These are phyloP conservation scores for Quercus alba DNA, from an alignment of 306 rosid species.

Conservation along the genomic window DNA sequence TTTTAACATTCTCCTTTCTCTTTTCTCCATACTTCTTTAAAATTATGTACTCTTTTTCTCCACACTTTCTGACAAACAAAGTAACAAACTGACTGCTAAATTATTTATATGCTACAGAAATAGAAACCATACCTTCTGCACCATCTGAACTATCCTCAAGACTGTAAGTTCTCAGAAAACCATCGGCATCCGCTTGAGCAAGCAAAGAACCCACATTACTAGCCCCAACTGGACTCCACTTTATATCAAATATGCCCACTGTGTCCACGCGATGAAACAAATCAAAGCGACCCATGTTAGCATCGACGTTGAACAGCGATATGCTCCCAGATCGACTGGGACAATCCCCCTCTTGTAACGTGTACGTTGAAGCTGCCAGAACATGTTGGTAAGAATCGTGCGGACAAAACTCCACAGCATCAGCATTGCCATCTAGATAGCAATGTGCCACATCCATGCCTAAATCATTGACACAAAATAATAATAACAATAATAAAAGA, in stretches of 20 bases:
- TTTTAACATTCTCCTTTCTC: neutral
- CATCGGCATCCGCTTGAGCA: conserved; percentile 85
- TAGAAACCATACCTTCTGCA: conserved; percentile 44
- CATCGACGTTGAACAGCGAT: conserved; percentile 55
- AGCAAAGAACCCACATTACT: conserved; percentile 43
- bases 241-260: conserved; percentile 74
- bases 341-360: conserved; percentile 64
- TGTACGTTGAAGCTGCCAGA: conserved; percentile 82
- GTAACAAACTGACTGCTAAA: neutral
- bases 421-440: conserved; percentile 79
- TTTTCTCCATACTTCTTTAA: neutral
- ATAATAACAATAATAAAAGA: too few species aligned
- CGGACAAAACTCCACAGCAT: conserved; percentile 86
- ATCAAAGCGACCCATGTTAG: conserved; percentile 35
- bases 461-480: neutral
- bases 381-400: conserved; percentile 45
- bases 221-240: conserved; percentile 67
- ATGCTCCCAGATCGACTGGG: conserved; percentile 74
- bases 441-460: conserved; percentile 78
- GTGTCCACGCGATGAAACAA: conserved; percentile 46
- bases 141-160: conserved; percentile 39
- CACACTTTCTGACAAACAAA: neutral
- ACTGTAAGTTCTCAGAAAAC: conserved; percentile 61
- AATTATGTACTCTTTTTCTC: neutral
- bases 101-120: neutral